Evolutionary conservation across 2,329 filamentous ascomycete species (phyloP).

Genomic region (Geosmithia morbida): DNA sequence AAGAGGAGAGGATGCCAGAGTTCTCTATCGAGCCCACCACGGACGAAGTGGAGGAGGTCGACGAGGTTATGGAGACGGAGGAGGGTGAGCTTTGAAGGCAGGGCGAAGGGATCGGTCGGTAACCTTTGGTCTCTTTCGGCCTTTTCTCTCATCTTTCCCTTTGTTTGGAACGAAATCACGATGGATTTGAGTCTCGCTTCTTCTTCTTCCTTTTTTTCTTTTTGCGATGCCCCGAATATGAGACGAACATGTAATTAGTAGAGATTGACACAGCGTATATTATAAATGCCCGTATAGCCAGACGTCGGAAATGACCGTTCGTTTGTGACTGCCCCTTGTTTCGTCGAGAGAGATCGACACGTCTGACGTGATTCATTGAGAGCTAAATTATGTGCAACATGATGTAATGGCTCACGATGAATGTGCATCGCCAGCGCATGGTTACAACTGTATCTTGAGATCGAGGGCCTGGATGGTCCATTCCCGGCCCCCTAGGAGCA

Average conservation of each 20-base stretch:
- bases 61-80: neutral
- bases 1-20: neutral
- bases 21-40: neutral
- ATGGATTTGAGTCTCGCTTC: neutral
- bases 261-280: neutral
- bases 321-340: too few species aligned
- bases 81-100: neutral
- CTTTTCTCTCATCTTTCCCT: neutral
- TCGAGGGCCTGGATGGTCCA: slow-evolving; percentile 89
- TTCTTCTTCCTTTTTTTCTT: neutral
- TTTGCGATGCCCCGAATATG: neutral
- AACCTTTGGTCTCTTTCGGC: neutral
- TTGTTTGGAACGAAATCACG: neutral
- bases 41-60: neutral
- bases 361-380: too few species aligned
- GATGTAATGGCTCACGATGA: too few species aligned
- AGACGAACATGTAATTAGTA: neutral
- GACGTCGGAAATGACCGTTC: neutral
- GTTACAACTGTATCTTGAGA: slow-evolving; percentile 61
- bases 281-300: neutral
- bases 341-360: too few species aligned
- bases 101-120: neutral
- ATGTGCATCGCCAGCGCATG: too few species aligned
- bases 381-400: too few species aligned
- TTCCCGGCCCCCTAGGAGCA: slow-evolving; percentile 66